phyloP scores from a whole-genome alignment of 2,329 filamentous ascomycete genomes.

The Sporothrix luriei region DNA sequence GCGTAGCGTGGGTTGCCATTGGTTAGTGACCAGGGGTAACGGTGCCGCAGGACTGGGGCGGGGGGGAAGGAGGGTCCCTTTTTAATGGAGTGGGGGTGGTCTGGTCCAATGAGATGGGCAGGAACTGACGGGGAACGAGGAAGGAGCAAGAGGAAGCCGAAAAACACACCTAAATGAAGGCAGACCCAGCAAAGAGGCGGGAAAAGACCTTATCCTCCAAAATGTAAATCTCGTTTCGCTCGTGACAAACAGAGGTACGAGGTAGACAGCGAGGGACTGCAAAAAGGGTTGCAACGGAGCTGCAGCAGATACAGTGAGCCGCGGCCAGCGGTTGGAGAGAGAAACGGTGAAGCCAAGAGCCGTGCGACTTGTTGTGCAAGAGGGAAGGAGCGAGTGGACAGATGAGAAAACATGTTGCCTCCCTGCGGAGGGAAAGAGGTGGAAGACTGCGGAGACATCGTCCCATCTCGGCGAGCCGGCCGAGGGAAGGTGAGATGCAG shows the following conservation, averaged over 20 bases:
- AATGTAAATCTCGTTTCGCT: not conserved
- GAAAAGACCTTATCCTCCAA: not conserved
- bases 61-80: not conserved
- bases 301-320: not conserved
- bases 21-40: constrained; percentile 22
- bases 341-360: not conserved
- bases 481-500: constrained; percentile 22
- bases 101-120: constrained; percentile 14
- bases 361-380: not conserved
- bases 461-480: constrained; percentile 26
- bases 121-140: constrained; percentile 23
- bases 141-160: constrained; percentile 16
- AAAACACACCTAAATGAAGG: not conserved
- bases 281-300: not conserved
- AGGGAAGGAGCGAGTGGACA: not conserved
- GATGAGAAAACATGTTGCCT: not conserved
- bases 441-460: constrained; percentile 1
- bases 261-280: not conserved
- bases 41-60: constrained; percentile 23
- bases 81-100: not conserved
- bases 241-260: not conserved
- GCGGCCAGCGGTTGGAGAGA: not conserved
- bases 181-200: not conserved
- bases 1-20: constrained; percentile 1
- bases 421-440: not conserved